phyloP scores from a whole-genome alignment of 345 rosid genomes.

The Capsella bursapastoris region DNA sequence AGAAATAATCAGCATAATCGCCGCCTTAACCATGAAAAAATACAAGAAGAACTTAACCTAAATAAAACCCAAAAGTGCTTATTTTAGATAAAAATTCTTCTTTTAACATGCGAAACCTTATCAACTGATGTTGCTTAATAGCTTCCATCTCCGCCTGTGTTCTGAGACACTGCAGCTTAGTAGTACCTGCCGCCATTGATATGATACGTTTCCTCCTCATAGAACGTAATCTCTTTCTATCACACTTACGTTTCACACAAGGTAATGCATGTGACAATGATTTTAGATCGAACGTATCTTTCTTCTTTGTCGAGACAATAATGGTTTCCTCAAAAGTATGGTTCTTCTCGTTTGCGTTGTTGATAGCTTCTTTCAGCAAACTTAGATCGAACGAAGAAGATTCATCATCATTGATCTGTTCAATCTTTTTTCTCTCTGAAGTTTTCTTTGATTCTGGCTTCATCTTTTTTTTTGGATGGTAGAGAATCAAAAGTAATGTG shows the following conservation, averaged over 20 bases:
- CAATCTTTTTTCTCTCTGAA: neutral
- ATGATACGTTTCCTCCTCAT: neutral
- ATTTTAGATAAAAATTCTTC: no score
- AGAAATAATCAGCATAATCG: neutral
- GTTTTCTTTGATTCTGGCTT: constrained; percentile 28
- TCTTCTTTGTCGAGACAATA: neutral
- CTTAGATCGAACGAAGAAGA: constrained; percentile 32
- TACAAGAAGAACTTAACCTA: no score
- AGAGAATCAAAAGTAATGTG: neutral
- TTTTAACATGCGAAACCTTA: no score
- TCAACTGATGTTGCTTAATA: neutral
- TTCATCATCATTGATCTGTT: neutral
- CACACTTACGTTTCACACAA: neutral
- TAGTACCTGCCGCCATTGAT: neutral
- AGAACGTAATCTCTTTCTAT: neutral
- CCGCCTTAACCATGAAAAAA: no score
- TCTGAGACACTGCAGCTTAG: no score
- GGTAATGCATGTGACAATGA: constrained; percentile 10
- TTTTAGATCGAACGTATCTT: constrained; percentile 16
- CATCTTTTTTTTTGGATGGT: constrained; percentile 14
- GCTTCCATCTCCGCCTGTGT: no score
- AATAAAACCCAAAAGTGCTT: neutral
- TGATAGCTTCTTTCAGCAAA: constrained; percentile 23
- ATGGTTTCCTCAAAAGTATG: neutral
- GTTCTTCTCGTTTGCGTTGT: neutral